Evolutionary conservation across 352 stramenopile species (phyloP), one percentile per base, ranked within the genome.

Genomic region (Globisporangium recalcitrans): DNA sequence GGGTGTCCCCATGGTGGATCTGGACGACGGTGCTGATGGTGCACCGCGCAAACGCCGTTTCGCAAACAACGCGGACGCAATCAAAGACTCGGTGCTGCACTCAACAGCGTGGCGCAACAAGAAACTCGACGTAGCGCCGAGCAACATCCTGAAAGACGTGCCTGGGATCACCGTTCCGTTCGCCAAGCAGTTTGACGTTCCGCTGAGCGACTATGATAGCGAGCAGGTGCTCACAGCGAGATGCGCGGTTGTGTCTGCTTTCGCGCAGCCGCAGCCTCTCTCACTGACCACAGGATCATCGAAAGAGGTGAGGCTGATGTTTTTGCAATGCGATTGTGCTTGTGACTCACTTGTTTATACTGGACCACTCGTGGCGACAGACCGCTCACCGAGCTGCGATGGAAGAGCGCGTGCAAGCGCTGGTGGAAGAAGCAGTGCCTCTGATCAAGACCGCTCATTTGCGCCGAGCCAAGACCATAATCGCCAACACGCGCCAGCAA

Each of bases 31-130:
- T 40, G 16, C 7, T 36, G 29, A 69, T 52, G 65, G 31, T 27
- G 27, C 22, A 54, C 32, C 27, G 14, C 56, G 36, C 6, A 71
- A 68, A 13, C 64, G 63, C 9, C 65, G 62, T 14, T 78, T 83
- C 47, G 61, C 58, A 2, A 67, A 55, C 2, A 62, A 75, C 44
- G 63, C 71, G 21, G 76, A 87, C 56, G 74, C 71, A 2, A 70
- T 87, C 22, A 66, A 81, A 10, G 67, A 75, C 51, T 67, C 67
- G 9, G 62, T 77, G 26, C 55, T 84, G 46, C 82, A 90, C 61
- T 85, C 82, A 21, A 91, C 82, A 0, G 73, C 78, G 16, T 91
- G 82, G 82, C 75, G 82, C 22, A 73, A 76, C 57, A 32, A 85
- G 8, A 71, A 73, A 9, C 38, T 89, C 4, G 47, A 63, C 6